Evolutionary conservation across 1,284 basidiomycete genomes (phyloP).

Genomic region (Tilletia horrida): DNA sequence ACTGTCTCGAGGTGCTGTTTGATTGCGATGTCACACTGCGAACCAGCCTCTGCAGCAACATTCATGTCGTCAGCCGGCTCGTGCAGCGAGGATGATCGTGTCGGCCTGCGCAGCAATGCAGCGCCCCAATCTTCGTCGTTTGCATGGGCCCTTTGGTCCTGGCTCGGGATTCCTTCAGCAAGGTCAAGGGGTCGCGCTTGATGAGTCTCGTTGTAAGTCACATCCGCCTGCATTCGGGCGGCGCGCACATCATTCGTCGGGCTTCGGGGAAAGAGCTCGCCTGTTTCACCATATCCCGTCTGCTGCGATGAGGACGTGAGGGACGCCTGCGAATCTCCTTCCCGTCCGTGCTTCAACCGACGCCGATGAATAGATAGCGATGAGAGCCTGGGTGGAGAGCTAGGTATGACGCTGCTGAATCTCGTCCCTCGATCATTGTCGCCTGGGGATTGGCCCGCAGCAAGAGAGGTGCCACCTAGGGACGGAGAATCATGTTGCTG

Average conservation of each 20-base stretch:
- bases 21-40: no score
- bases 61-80: background rate
- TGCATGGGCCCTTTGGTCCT: background rate
- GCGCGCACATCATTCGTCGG: slow-evolving; percentile 1
- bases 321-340: background rate
- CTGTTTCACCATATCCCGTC: background rate
- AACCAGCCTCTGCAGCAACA: no score
- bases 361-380: background rate
- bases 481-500: background rate
- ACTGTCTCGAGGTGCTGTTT: background rate
- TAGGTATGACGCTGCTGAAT: background rate
- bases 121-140: background rate
- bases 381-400: background rate
- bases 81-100: background rate
- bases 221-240: background rate
- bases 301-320: background rate
- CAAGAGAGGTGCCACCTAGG: background rate
- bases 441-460: background rate
- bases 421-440: background rate
- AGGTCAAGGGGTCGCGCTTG: background rate
- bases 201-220: background rate
- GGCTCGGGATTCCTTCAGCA: background rate
- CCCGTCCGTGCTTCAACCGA: background rate
- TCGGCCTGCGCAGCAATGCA: background rate
- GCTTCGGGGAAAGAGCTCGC: background rate